Evolutionary conservation across 73 alveolate genomes (phyloP).

Genomic region (Paramecium sonneborni): DNA sequence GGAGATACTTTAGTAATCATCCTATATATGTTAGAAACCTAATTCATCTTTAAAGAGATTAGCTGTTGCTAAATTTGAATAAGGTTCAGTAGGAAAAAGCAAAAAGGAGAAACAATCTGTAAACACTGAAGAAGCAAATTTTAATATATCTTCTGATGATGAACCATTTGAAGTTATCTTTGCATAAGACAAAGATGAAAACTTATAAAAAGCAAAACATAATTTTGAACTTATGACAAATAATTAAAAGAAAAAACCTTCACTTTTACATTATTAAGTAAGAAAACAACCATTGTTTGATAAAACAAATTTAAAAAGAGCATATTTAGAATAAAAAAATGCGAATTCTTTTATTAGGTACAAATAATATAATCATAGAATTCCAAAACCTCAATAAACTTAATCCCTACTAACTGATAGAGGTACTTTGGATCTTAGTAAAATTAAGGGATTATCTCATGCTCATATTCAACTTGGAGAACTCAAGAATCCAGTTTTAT

Average conservation of each 20-base stretch:
- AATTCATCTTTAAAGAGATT: background rate
- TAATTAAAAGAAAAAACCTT: background rate
- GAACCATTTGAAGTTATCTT: conserved; percentile 29
- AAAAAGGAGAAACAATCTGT: background rate
- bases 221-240: background rate
- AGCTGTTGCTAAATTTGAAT: background rate
- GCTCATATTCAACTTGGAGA: conserved; percentile 4
- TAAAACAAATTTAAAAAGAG: background rate
- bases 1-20: background rate
- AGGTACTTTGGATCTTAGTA: conserved; percentile 3
- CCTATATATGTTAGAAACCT: background rate
- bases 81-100: background rate
- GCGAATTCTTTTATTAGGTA: background rate
- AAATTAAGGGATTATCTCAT: background rate
- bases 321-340: background rate
- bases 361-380: background rate
- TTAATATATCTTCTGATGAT: conserved; percentile 38
- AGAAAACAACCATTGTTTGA: background rate
- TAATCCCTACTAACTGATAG: background rate
- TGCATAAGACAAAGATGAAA: background rate
- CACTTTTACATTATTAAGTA: background rate
- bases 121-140: background rate
- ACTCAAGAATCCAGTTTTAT: conserved; percentile 6
- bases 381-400: background rate
- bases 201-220: background rate